These are phyloP conservation scores for Paxillus involutus DNA, from an alignment of 768 basidiomycete species.

Conservation along the genomic window DNA sequence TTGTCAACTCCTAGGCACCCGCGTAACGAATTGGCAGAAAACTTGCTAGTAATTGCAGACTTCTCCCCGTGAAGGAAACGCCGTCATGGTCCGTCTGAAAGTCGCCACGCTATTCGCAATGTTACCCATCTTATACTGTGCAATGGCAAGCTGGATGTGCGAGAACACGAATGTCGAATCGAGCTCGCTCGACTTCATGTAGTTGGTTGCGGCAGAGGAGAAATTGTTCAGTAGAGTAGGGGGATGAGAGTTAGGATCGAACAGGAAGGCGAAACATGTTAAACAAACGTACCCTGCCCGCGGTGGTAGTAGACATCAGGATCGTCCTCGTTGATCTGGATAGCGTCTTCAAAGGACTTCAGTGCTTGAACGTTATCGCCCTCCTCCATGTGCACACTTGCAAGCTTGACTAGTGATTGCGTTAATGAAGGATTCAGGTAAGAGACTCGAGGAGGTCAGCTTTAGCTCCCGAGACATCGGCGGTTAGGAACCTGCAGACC, in stretches of 20 bases:
- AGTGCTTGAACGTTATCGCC: constrained; percentile 80
- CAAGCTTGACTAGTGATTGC: constrained; percentile 94
- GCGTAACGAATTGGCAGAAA: background rate
- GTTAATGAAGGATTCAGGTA: constrained; percentile 66
- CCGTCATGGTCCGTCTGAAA: constrained; percentile 81
- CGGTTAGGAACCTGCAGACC: constrained; percentile 76
- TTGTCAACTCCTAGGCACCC: background rate
- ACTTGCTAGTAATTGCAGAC: constrained; percentile 93
- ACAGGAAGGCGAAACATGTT: background rate
- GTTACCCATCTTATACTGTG: constrained; percentile 89
- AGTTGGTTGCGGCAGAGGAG: constrained; percentile 82
- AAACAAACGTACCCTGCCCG: constrained; percentile 69
- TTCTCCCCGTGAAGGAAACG: constrained; percentile 86
- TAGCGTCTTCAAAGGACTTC: constrained; percentile 88
- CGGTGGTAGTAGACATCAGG: constrained; percentile 99
- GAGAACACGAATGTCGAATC: constrained; percentile 92
- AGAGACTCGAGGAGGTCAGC: constrained; percentile 79
- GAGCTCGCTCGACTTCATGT: constrained; percentile 83
- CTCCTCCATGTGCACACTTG: constrained; percentile 96
- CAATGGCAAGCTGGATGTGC: constrained; percentile 96
- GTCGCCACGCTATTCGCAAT: constrained; percentile 83
- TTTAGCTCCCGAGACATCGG: constrained; percentile 80
- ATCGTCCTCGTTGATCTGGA: constrained; percentile 77
- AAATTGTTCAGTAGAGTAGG: constrained; percentile 87
- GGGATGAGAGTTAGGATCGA: background rate